A percentile compares a stretch with the other conserved stretches of the same genome.
Conservation (phyloP, 2,329 filamentous ascomycete species). For the Nakataea oryzae region DNA sequence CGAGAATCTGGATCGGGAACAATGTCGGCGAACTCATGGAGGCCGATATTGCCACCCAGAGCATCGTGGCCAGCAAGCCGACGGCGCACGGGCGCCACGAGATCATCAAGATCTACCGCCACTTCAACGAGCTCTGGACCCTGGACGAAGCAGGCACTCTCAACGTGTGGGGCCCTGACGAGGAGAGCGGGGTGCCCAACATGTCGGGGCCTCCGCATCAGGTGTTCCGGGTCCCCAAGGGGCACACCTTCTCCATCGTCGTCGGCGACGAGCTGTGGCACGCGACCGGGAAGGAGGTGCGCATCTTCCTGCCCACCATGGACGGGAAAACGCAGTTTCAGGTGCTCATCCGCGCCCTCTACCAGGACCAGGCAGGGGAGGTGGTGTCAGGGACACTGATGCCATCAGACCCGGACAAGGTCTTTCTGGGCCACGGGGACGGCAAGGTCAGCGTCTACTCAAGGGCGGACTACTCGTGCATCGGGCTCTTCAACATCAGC, state of each 20-base stretch:
- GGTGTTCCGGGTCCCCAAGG: conserved; percentile 67
- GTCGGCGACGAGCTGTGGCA: conserved; percentile 83
- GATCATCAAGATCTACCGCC: conserved; percentile 74
- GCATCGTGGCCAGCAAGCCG: conserved; percentile 55
- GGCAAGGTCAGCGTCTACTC: conserved; percentile 95
- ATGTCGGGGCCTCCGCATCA: conserved; percentile 61
- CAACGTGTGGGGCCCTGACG: conserved; percentile 74
- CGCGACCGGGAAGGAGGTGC: conserved; percentile 75
- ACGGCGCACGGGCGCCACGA: conserved; percentile 70
- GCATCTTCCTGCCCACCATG: conserved; percentile 67
- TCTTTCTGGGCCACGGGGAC: conserved; percentile 87
- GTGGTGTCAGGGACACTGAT: conserved; percentile 75
- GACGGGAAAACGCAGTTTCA: conserved; percentile 64
- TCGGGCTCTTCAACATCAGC: conserved; percentile 77
- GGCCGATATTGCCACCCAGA: conserved; percentile 68
- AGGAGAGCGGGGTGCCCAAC: conserved; percentile 56
- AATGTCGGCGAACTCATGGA: conserved; percentile 83
- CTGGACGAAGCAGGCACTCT: conserved; percentile 82
- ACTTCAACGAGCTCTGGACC: conserved; percentile 87
- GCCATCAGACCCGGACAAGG: conserved; percentile 62
- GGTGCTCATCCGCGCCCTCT: conserved; percentile 60
- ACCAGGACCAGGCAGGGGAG: conserved; percentile 67
- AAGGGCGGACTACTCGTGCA: conserved; percentile 60
- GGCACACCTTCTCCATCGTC: conserved; percentile 81
- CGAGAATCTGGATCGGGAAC: conserved; percentile 79